Evolutionary conservation across 2,329 filamentous ascomycete species (phyloP).

Genomic region (Helotiales sp.): DNA sequence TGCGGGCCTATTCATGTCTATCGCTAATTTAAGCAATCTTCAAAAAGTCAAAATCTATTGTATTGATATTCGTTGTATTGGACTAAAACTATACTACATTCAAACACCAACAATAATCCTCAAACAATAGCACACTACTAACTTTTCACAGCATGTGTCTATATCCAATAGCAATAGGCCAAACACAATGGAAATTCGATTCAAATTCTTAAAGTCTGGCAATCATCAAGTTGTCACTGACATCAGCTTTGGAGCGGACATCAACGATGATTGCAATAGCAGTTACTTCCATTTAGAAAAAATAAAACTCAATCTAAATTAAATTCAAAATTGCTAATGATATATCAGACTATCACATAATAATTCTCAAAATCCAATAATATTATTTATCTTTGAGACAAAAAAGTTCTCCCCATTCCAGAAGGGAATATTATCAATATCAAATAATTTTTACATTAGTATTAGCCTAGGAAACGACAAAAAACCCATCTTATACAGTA

Average conservation of each 20-base stretch:
- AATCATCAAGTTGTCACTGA: constrained; percentile 16
- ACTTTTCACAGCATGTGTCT: constrained; percentile 14
- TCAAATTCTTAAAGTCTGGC: constrained; percentile 15
- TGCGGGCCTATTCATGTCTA: constrained; percentile 21
- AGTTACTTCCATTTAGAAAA: constrained; percentile 7
- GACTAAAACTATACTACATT: constrained; percentile 24
- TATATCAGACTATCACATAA: constrained; percentile 18
- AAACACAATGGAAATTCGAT: constrained; percentile 10
- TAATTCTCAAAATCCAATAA: constrained; percentile 20
- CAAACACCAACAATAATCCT: constrained; percentile 13
- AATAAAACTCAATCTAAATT: background rate
- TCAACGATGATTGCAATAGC: constrained; percentile 4
- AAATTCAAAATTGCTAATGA: constrained; percentile 12
- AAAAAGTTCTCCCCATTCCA: constrained; percentile 16
- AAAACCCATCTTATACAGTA: background rate
- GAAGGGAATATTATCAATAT: constrained; percentile 14
- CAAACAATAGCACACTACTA: constrained; percentile 24
- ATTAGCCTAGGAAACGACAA: too few species aligned
- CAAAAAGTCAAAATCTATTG: constrained; percentile 21
- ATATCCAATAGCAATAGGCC: constrained; percentile 2
- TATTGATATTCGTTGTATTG: constrained; percentile 22
- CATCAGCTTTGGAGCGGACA: constrained; percentile 16
- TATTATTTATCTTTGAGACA: constrained; percentile 8
- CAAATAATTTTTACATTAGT: too few species aligned
- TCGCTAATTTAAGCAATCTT: constrained; percentile 23